phyloP scores from a whole-genome alignment of 2,329 filamentous ascomycete genomes.

The Elsinoe fawcettii region DNA sequence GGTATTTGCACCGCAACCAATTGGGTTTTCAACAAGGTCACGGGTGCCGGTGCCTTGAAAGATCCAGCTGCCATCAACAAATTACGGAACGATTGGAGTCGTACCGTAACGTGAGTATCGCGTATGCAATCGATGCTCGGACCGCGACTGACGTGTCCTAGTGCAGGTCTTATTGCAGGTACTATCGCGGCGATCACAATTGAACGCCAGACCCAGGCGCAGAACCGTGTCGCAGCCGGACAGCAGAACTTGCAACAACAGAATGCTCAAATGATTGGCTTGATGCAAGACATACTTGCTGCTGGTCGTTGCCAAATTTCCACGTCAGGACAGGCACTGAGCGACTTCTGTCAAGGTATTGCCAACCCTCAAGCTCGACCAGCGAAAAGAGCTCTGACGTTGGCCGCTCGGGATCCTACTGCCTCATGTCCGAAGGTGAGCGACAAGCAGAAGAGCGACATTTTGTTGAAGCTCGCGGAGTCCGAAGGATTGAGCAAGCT shows the following conservation, averaged over 20 bases:
- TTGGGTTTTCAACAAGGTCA: conserved; percentile 5
- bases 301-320: not conserved
- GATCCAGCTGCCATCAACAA: conserved; percentile 6
- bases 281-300: not conserved
- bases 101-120: not conserved
- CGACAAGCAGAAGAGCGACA: not conserved
- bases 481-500: not conserved
- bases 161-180: conserved; percentile 1
- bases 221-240: not conserved
- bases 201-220: not conserved
- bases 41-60: not conserved
- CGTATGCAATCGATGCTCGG: not conserved
- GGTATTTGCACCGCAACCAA: not conserved
- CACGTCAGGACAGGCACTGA: not conserved
- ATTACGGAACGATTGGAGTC: conserved; percentile 5
- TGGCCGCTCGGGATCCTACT: not conserved
- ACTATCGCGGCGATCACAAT: conserved; percentile 1
- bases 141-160: not conserved
- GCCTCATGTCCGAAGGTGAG: not conserved
- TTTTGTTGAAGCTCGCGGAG: not conserved
- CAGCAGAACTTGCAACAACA: not conserved
- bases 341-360: conserved; percentile 4
- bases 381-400: not conserved
- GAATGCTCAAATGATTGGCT: not conserved
- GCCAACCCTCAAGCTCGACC: not conserved